Evolutionary conservation across 1,284 basidiomycete species (phyloP).

Genomic region (Agaricales sp.): DNA sequence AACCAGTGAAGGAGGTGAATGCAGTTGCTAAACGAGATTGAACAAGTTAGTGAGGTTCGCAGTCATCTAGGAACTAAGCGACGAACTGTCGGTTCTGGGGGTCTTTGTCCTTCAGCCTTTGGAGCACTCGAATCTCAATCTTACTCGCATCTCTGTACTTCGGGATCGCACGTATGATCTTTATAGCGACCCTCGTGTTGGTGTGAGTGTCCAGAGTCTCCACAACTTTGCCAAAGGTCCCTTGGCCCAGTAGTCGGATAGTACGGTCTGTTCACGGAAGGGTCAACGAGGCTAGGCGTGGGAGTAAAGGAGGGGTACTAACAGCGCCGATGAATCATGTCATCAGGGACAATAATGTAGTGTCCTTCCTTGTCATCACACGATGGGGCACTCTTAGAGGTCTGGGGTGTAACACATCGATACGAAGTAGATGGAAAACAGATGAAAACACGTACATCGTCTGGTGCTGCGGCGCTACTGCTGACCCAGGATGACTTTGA

Average conservation of each 20-base stretch:
- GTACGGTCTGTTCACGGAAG: slow-evolving; percentile 64
- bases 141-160: slow-evolving; percentile 98
- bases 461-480: slow-evolving; percentile 45
- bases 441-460: slow-evolving; percentile 42
- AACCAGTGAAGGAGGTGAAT: slow-evolving; percentile 95
- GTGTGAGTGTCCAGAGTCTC: slow-evolving; percentile 82
- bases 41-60: slow-evolving; percentile 31
- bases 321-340: slow-evolving; percentile 81
- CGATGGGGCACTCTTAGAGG: slow-evolving; percentile 44
- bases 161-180: slow-evolving; percentile 94
- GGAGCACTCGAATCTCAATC: slow-evolving; percentile 94
- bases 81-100: slow-evolving; percentile 83
- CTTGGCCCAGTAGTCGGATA: slow-evolving; percentile 86
- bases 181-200: slow-evolving; percentile 85
- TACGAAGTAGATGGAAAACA: slow-evolving; percentile 15
- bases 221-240: slow-evolving; percentile 98
- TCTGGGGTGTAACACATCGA: slow-evolving; percentile 18
- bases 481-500: slow-evolving; percentile 50
- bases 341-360: slow-evolving; percentile 86
- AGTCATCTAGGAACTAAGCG: slow-evolving; percentile 11
- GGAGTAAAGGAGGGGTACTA: slow-evolving; percentile 21
- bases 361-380: slow-evolving; percentile 95
- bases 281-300: slow-evolving; percentile 12
- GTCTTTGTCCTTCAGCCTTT: slow-evolving; percentile 87
- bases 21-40: slow-evolving; percentile 53